Percentiles rank a stretch among this genome's conserved stretches.
Evolutionary conservation across 2,329 filamentous ascomycete species (phyloP).

Genomic region (Teratosphaeria viscida): DNA sequence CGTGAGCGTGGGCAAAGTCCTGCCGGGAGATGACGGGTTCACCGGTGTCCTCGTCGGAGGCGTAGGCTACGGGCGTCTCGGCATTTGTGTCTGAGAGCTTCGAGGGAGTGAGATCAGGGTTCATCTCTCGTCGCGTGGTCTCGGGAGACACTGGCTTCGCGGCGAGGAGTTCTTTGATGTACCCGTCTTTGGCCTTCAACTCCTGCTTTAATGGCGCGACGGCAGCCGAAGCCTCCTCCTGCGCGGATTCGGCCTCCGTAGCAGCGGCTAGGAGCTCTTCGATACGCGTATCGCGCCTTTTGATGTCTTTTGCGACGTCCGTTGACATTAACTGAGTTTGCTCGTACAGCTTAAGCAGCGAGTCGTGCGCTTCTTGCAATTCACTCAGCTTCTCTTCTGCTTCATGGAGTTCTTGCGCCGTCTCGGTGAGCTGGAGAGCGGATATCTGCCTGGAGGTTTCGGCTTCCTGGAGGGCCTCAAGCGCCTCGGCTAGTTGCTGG

Average conservation of each 20-base stretch:
- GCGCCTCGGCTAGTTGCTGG: neutral
- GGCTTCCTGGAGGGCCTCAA: neutral
- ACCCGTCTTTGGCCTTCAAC: neutral
- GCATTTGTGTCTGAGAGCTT: neutral
- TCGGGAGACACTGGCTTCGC: neutral
- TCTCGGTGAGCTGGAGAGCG: neutral
- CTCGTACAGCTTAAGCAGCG: neutral
- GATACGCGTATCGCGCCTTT: neutral
- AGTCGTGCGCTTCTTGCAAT: neutral
- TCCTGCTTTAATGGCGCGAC: neutral
- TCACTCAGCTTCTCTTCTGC: neutral
- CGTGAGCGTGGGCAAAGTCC: neutral
- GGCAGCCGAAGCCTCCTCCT: neutral
- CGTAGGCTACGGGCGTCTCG: slow-evolving; percentile 12
- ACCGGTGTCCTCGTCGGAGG: slow-evolving; percentile 6
- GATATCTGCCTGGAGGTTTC: neutral
- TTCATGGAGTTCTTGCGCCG: neutral
- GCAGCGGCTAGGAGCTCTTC: neutral
- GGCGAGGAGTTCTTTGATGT: neutral
- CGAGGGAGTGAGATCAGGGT: neutral
- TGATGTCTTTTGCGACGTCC: neutral
- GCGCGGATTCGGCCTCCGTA: neutral
- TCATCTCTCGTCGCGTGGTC: neutral
- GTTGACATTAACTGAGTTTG: neutral
- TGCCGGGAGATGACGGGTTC: slow-evolving; percentile 8